Evolutionary conservation across 2,329 filamentous ascomycete species (phyloP).

Genomic region (Colletotrichum costaricense): DNA sequence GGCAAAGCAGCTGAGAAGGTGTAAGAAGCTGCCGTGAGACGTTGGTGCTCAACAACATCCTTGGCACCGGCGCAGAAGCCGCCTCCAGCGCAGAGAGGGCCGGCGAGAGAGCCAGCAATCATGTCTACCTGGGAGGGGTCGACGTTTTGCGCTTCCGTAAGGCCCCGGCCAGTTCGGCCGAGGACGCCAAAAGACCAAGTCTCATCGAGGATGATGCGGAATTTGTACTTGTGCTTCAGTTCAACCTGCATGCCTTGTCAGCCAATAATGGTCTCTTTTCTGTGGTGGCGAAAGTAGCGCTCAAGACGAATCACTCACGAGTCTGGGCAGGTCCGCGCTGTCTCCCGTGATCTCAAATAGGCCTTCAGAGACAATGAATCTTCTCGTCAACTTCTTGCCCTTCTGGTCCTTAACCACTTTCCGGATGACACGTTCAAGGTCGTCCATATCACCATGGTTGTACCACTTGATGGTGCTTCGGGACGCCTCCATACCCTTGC

Average conservation of each 20-base stretch:
- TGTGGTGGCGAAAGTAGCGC: not conserved
- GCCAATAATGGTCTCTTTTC: not conserved
- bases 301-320: conserved; percentile 64
- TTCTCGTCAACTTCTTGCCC: conserved; percentile 86
- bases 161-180: conserved; percentile 87
- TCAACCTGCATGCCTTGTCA: conserved; percentile 63
- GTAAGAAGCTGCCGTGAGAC: conserved; percentile 90
- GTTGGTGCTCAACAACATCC: conserved; percentile 96
- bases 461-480: conserved; percentile 94
- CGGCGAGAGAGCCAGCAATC: conserved; percentile 93
- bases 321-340: conserved; percentile 83
- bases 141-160: conserved; percentile 97
- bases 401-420: conserved; percentile 90
- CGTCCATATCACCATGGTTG: conserved; percentile 95
- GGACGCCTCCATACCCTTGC: conserved; percentile 93
- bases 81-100: conserved; percentile 89
- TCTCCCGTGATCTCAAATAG: conserved; percentile 93
- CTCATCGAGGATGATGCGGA: conserved; percentile 96
- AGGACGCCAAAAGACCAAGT: conserved; percentile 97
- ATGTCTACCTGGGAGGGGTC: conserved; percentile 95
- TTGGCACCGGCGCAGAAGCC: conserved; percentile 94
- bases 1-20: conserved; percentile 96
- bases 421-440: conserved; percentile 86
- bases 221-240: conserved; percentile 96
- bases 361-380: conserved; percentile 96